Base-by-base conservation (phyloP, 495 filamentous ascomycete species). In the Hyaloscypha hepaticicola region DNA sequence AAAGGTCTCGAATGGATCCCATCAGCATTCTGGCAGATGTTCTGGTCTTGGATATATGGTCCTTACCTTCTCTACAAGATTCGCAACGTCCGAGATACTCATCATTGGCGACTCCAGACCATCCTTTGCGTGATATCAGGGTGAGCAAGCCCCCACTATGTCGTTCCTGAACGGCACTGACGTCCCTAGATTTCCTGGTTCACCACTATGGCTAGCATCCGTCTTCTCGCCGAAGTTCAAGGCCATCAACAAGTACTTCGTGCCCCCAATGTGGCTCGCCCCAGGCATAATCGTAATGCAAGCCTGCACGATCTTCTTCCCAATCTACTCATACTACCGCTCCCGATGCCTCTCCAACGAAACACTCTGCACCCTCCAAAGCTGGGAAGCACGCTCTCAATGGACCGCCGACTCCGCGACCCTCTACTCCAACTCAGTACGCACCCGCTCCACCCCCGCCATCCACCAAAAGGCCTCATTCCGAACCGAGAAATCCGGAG, bases 81-180 rank as follows among this genome's bases (percentile, higher is more conserved):
- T 27, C 75, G 79, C 27, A 66, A 76, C 38, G 88, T 90, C 63
- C 79, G 75, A 55, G 88, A 90, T 66, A 86, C 87, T 5, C 83
- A 89, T 59, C 82, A 84, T 60, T 90, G 88, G 88, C 80, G 86
- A n/a, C 66, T 80, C 4, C 87, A 90, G 68, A 90, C 87, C 12
- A 85, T 84, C 29, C 73, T 79, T 24, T 87, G 85, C 69, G 82
- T 82, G 65, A 63, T 90, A 61, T 78, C 81, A 21, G 79, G 82
- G 85, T 79, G 74, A 64, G 74, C 63, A 8, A 26, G 12, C 26
- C 22, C 22, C 33, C 38, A 31, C 14, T 3, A 55, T 60, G 27
- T 2, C 59, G 5, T 66, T 48, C 69, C 50, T 24, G n/a, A 48
- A 61, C 19, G 33, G 31, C 1, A 45, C 38, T 14, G 38, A 45